Evolutionary conservation across 1,284 basidiomycete species (phyloP), one percentile per base, ranked within the genome.

Genomic region (Boletus semigastroideus): DNA sequence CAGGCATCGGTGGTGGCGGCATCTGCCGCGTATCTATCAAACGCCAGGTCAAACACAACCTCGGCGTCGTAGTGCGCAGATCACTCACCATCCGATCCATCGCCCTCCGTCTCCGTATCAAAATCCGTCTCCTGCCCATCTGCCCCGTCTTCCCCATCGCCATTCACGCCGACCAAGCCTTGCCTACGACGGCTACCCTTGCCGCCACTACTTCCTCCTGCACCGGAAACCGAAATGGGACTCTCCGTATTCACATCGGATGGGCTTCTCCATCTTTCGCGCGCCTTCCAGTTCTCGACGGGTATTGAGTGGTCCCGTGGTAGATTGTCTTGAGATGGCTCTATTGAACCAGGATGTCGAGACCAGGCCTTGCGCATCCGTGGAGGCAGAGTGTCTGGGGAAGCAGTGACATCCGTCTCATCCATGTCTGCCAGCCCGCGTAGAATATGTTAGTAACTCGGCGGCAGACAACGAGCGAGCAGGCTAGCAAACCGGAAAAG

Each of bases 311-410:
- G 47, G 38, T 48, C 49, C 8, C 8, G 51, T 16, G 45, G n/a
- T 19, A 14, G 2, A 37, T 25, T 37, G 27, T 52, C 54, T 41
- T 52, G 44, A 19, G 16, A 17, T 30, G 42, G 6, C 44, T 65
- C 51, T 1, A 19, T 8, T 31, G 42, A 52, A 36, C 11, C 13
- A 2, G 59, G 66, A 43, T 64, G 59, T 28, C 67, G 69, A 16
- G 73, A 69, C 78, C 77, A 83, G 34, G 69, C 62, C 61, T 83
- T 87, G 36, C 85, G 74, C 78, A 87, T 77, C 65, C 81, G 82
- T 7, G 84, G 84, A 4, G 84, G 86, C 62, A 87, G 72, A 48
- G 68, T 30, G 5, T 48, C 42, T 13, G 16, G 14, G 9, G 47
- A 49, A 42, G 48, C 16, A 11, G 41, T 42, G 2, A 46, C 38